A percentile compares a stretch with the other conserved stretches of the same genome.
These are phyloP conservation scores for Rhizophagus sp. DNA, from an alignment of 192 early-diverging fungal genomes.

Conservation along the genomic window DNA sequence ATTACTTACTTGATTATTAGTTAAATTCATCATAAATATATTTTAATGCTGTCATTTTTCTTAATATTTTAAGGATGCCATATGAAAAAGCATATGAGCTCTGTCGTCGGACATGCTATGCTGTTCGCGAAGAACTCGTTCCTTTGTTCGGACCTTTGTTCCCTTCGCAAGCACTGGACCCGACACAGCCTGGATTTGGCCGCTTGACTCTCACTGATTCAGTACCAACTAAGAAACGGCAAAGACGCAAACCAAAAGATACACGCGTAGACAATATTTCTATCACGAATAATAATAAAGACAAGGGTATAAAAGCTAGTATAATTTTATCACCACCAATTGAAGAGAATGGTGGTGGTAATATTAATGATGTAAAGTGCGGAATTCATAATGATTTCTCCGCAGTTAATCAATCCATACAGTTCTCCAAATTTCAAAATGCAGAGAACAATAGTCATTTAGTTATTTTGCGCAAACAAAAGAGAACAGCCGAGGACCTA, in stretches of 20 bases:
- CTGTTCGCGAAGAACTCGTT: slow-evolving; percentile 41
- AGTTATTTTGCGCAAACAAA: slow-evolving; percentile 11
- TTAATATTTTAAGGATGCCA: slow-evolving; percentile 40
- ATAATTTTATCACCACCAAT: background rate
- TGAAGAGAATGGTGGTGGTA: background rate
- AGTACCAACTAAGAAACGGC: slow-evolving; percentile 17
- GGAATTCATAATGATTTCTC: background rate
- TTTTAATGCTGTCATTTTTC: background rate
- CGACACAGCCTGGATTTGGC: slow-evolving; percentile 25
- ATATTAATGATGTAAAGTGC: background rate
- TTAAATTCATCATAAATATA: background rate
- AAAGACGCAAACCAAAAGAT: slow-evolving; percentile 26
- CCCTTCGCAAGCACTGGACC: slow-evolving; percentile 19
- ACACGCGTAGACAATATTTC: background rate
- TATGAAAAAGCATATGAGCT: slow-evolving; percentile 43
- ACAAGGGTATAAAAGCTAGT: background rate
- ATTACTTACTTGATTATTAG: background rate
- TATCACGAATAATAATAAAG: background rate
- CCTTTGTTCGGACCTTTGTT: slow-evolving; percentile 42
- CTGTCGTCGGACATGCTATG: slow-evolving; percentile 41
- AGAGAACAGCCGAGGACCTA: background rate
- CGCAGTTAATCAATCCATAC: background rate
- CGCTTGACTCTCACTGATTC: slow-evolving; percentile 12
- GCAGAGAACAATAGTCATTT: slow-evolving; percentile 4
- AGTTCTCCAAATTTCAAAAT: background rate